Conservation (phyloP, 805 yeast genomes). For the Sugiyamaella marilandica region DNA sequence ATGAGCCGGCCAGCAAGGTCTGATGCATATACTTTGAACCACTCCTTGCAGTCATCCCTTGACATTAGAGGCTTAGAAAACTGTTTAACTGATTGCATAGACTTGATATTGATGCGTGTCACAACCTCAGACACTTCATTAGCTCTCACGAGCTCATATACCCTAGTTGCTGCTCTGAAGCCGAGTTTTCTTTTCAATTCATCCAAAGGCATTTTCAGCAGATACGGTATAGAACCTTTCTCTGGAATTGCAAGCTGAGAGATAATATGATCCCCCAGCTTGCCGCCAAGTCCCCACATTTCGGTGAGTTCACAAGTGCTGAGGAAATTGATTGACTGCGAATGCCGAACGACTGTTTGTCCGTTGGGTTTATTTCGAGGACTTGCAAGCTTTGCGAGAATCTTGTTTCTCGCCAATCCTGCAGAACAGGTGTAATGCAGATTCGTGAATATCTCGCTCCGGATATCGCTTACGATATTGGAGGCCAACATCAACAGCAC, state of each 20-base stretch:
- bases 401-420: constrained; percentile 73
- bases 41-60: constrained; percentile 55
- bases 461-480: constrained; percentile 46
- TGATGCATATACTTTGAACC: constrained; percentile 81
- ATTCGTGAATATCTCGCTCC: constrained; percentile 47
- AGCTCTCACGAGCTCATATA: constrained; percentile 67
- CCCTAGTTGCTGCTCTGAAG: constrained; percentile 44
- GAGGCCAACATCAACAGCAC: constrained; percentile 64
- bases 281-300: constrained; percentile 91
- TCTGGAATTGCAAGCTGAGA: constrained; percentile 49
- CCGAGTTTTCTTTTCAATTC: constrained; percentile 38
- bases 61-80: constrained; percentile 53
- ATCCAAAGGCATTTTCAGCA: constrained; percentile 44
- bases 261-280: constrained; percentile 59
- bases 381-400: constrained; percentile 81
- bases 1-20: constrained; percentile 66
- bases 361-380: constrained; percentile 80
- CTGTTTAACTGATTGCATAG: constrained; percentile 87
- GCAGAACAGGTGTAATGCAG: constrained; percentile 86
- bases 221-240: constrained; percentile 43
- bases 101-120: constrained; percentile 59
- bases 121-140: constrained; percentile 48
- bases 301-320: constrained; percentile 61
- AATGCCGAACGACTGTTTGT: constrained; percentile 67
- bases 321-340: constrained; percentile 49